phyloP scores from a whole-genome alignment of 108 stramenopile genomes.

The Cyclostephanos invisitatus region DNA sequence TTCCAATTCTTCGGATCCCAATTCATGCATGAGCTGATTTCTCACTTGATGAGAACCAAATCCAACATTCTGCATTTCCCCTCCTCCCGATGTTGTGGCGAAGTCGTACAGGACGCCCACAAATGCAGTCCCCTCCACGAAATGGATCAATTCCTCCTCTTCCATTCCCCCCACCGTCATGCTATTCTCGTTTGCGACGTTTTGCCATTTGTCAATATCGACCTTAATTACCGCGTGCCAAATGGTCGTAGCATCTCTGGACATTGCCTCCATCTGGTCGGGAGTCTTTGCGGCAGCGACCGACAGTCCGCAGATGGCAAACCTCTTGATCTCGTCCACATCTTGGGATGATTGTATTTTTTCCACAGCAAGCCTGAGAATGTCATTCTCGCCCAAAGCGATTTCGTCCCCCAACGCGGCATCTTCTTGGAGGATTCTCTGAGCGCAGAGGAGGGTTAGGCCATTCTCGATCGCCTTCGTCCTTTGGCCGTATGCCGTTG shows the following conservation, averaged over 20 bases:
- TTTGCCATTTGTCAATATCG: constrained; percentile 36
- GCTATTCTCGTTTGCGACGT: constrained; percentile 24
- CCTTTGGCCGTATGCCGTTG: neutral
- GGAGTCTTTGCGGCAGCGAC: constrained; percentile 23
- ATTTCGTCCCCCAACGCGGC: constrained; percentile 6
- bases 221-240: constrained; percentile 31
- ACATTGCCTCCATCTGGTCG: constrained; percentile 17
- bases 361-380: constrained; percentile 23
- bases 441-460: constrained; percentile 32
- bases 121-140: constrained; percentile 20
- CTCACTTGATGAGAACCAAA: constrained; percentile 22
- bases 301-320: constrained; percentile 27
- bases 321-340: constrained; percentile 20
- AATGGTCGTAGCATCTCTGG: constrained; percentile 21
- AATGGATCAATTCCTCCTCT: constrained; percentile 11
- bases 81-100: neutral
- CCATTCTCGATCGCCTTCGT: constrained; percentile 19
- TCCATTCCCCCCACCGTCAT: constrained; percentile 25
- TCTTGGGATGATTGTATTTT: constrained; percentile 26
- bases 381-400: constrained; percentile 21
- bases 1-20: constrained; percentile 31
- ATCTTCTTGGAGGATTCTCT: constrained; percentile 30
- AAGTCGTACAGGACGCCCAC: constrained; percentile 24
- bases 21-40: constrained; percentile 17
- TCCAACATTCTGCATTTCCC: constrained; percentile 22